phyloP scores from a whole-genome alignment of 805 yeast species.

The Zygosaccharomyces gambellarensis region DNA sequence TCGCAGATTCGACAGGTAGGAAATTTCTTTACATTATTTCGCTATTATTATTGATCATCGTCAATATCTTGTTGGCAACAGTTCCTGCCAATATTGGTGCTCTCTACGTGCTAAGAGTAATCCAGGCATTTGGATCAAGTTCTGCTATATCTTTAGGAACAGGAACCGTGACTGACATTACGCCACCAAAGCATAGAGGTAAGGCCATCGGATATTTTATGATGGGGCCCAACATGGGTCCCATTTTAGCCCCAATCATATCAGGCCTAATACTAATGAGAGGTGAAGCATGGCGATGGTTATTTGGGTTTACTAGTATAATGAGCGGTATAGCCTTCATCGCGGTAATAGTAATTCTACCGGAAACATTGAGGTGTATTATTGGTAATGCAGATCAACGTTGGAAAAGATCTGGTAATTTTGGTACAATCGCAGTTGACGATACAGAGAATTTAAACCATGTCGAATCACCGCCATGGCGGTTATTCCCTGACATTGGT shows the following conservation, averaged over 20 bases:
- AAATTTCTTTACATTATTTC: constrained; percentile 61
- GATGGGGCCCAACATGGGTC: constrained; percentile 84
- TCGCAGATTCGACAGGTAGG: constrained; percentile 57
- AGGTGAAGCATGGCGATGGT: constrained; percentile 79
- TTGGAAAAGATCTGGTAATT: constrained; percentile 20
- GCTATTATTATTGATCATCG: constrained; percentile 49
- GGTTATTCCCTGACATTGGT: constrained; percentile 23
- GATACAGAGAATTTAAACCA: constrained; percentile 12
- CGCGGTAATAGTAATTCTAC: constrained; percentile 53
- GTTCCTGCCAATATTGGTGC: constrained; percentile 64
- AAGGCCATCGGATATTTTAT: constrained; percentile 79
- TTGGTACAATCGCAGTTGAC: not conserved
- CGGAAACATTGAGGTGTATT: constrained; percentile 71
- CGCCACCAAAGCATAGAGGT: constrained; percentile 63
- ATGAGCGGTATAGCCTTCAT: constrained; percentile 52
- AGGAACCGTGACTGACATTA: constrained; percentile 79
- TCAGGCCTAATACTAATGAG: constrained; percentile 71
- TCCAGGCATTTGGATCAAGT: constrained; percentile 81
- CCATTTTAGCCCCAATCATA: constrained; percentile 75
- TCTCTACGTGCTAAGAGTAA: constrained; percentile 56
- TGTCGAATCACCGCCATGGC: constrained; percentile 17
- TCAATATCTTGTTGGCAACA: constrained; percentile 62
- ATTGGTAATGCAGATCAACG: constrained; percentile 49
- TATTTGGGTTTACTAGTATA: constrained; percentile 73
- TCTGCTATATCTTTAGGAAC: constrained; percentile 90